Conservation (phyloP, 305 asterid species). For the Rubia balearica region DNA sequence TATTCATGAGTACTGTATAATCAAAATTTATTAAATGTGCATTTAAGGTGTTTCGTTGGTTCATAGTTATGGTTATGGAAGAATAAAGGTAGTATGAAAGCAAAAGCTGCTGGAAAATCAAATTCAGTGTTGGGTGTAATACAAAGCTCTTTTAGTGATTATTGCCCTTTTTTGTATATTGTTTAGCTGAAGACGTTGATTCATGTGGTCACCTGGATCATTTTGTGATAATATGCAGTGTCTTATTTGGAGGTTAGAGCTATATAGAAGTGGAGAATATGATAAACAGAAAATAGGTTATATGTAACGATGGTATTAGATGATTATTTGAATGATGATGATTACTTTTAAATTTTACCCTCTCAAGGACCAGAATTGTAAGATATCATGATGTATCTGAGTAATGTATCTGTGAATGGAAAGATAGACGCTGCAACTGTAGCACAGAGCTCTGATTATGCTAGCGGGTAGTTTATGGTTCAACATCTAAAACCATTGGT, state of each 20-base stretch:
- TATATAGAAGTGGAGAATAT: not conserved
- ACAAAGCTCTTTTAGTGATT: not conserved
- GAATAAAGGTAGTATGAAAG: too few species aligned
- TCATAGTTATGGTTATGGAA: too few species aligned
- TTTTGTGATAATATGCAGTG: constrained; percentile 1
- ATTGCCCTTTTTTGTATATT: not conserved
- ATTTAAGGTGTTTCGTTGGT: too few species aligned
- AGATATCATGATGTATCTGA: constrained; percentile 19
- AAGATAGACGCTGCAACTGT: constrained; percentile 30
- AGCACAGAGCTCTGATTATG: constrained; percentile 35
- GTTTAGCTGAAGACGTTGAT: not conserved
- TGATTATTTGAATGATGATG: not conserved
- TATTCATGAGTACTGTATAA: too few species aligned
- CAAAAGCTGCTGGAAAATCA: too few species aligned
- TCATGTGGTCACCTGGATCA: not conserved
- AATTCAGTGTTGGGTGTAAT: too few species aligned
- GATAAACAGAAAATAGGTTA: not conserved
- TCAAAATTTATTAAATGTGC: too few species aligned
- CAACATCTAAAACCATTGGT: constrained; percentile 14
- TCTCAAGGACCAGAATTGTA: constrained; percentile 1
- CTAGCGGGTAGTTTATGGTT: constrained; percentile 41
- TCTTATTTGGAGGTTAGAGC: constrained; percentile 10
- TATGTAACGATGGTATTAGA: not conserved
- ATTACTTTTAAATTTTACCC: not conserved
- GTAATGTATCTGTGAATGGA: constrained; percentile 43